Evolutionary conservation across 257 asterid species (phyloP).

Genomic region (Nicotiana tomentosiformis): DNA sequence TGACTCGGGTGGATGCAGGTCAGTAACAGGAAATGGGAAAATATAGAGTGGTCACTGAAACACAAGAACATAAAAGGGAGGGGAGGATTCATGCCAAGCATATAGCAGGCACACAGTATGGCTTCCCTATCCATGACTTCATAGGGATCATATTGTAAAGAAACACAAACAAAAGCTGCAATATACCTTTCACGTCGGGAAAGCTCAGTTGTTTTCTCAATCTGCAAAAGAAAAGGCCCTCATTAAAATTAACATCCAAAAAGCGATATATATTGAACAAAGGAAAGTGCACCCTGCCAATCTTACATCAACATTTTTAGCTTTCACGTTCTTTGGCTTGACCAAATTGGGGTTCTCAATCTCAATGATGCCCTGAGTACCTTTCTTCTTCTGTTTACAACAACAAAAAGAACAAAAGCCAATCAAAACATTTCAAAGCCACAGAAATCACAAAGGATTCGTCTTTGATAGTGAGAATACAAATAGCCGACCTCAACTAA

Average conservation of each 20-base stretch:
- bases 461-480: neutral
- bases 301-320: conserved; percentile 78
- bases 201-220: conserved; percentile 88
- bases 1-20: neutral
- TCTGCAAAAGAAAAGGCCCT: conserved; percentile 32
- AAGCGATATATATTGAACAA: neutral
- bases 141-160: neutral
- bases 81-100: neutral
- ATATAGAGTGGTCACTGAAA: neutral
- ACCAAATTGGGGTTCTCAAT: conserved; percentile 78
- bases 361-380: conserved; percentile 71
- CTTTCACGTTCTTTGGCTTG: conserved; percentile 79
- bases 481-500: neutral
- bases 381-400: conserved; percentile 61
- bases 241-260: neutral
- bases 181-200: conserved; percentile 40
- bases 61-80: neutral
- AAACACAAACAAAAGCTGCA: neutral
- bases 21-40: neutral
- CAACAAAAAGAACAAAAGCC: neutral
- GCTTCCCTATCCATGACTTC: neutral
- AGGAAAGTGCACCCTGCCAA: neutral
- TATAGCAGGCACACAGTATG: neutral
- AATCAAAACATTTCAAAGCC: neutral
- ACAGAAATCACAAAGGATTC: neutral